These are phyloP conservation scores for Tubosaeta brunneosetosa DNA, from an alignment of 768 basidiomycete genomes.

Conservation along the genomic window DNA sequence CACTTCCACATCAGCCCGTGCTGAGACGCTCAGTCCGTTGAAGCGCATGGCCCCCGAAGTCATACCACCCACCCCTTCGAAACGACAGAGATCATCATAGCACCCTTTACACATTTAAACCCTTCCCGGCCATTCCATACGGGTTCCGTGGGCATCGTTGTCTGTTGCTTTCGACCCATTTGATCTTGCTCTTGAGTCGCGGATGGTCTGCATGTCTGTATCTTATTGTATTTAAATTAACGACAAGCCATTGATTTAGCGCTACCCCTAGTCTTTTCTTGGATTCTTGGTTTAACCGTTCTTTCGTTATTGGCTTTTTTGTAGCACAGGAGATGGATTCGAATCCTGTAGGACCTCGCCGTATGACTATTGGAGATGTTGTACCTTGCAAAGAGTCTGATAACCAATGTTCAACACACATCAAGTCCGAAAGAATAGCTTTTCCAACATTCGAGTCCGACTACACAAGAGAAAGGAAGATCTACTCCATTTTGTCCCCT, in stretches of 20 bases:
- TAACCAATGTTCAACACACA: neutral
- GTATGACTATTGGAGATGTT: neutral
- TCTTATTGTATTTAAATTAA: neutral
- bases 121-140: too few species aligned
- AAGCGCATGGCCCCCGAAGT: slow-evolving; percentile 21
- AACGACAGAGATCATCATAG: slow-evolving; percentile 15
- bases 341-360: neutral
- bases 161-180: neutral
- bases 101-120: neutral
- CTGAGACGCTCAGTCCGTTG: slow-evolving; percentile 1
- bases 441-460: slow-evolving; percentile 5
- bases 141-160: neutral
- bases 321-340: neutral
- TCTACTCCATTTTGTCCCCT: slow-evolving; percentile 6
- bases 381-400: neutral
- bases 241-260: neutral
- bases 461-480: slow-evolving; percentile 8
- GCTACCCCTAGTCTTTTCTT: neutral
- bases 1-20: neutral
- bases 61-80: slow-evolving; percentile 15
- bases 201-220: too few species aligned
- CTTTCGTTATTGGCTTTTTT: neutral
- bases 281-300: neutral
- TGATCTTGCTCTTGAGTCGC: neutral
- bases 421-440: slow-evolving; percentile 3